A percentile compares a stretch with the other conserved stretches of the same genome.
Evolutionary conservation across 306 rosid species (phyloP).

Genomic region (Astragalus membranaceus): DNA sequence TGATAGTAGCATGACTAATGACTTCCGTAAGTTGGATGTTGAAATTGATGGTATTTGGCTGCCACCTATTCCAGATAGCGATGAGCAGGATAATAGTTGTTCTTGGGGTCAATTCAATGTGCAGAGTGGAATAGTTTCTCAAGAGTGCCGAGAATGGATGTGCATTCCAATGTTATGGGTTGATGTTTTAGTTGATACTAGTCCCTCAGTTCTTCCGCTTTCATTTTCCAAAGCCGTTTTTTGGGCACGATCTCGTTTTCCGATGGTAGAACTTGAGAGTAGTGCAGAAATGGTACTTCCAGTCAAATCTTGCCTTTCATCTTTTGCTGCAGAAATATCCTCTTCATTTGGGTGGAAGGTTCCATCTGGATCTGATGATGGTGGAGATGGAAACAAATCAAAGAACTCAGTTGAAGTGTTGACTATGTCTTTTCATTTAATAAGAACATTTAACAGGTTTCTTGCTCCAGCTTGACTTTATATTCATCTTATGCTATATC

Average conservation of each 20-base stretch:
- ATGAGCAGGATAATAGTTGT: conserved; percentile 49
- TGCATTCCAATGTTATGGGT: conserved; percentile 96
- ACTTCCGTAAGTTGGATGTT: conserved; percentile 32
- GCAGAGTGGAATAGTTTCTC: conserved; percentile 60
- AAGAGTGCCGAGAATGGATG: conserved; percentile 72
- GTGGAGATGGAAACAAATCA: conserved; percentile 68
- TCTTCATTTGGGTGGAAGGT: conserved; percentile 77
- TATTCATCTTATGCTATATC: conserved; percentile 9
- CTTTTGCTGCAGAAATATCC: conserved; percentile 61
- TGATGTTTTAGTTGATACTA: conserved; percentile 65
- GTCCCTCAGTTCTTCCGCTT: conserved; percentile 63
- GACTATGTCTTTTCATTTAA: conserved; percentile 58
- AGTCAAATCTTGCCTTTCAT: conserved; percentile 62
- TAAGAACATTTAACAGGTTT: conserved; percentile 70
- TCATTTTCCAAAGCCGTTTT: conserved; percentile 92
- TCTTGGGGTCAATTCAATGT: conserved; percentile 63
- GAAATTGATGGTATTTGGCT: conserved; percentile 43
- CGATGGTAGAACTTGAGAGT: conserved; percentile 64
- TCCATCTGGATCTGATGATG: conserved; percentile 92
- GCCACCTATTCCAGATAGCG: conserved; percentile 28
- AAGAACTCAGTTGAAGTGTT: conserved; percentile 73
- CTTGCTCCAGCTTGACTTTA: conserved; percentile 26
- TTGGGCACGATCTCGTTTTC: conserved; percentile 90
- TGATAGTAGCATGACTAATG: conserved; percentile 28
- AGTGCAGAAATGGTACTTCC: conserved; percentile 59